Base-by-base conservation (phyloP, 345 rosid genomes). In the Brassica rapa region DNA sequence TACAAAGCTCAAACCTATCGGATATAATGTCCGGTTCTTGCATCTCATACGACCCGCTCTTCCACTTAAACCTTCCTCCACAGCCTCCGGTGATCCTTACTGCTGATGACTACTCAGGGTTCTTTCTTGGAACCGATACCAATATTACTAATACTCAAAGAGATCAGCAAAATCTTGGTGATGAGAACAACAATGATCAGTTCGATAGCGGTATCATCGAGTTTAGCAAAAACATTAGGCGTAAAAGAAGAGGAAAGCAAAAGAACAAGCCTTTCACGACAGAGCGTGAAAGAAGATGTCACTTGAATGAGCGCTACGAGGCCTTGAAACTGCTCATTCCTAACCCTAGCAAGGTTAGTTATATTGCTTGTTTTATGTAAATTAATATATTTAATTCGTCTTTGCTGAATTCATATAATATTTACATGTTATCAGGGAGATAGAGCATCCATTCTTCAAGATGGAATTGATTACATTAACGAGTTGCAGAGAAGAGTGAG, bases 371-470 rank as follows among this genome's bases (percentile, higher is more conserved):
- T 39, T 39, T 39, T 39, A 39, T 39, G 46, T 9, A 39, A 39
- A 39, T 39, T 39, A 39, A 9, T 0, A 19, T 53, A 25, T n/a
- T 6, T 70, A 33, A 33, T 63, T 4, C 39, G 15, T 32, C 6
- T 49, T 51, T 49, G 3, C 7, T 68, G 25, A 6, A 32, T n/a
- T 60, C 6, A 15, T 49, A 33, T n/a, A 11, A 1, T 35, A 0
- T 71, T 2, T 46, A 49, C 8, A 49, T 49, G 25, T 37, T 27
- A 5, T 33, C 27, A 94, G 98, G 80, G 56, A 68, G 97, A 94
- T 78, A 89, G 93, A 82, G 98, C 98, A 61, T 89, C 97, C 1
- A 75, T 90, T 14, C 90, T 95, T 76, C 95, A 85, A 78, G 97
- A 91, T 71, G 96, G 97, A 12, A 91, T 90, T 1, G 85, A 81